Evolutionary conservation across 371 early-diverging fungal genomes (phyloP).

Genomic region (Smittium mucronatum): DNA sequence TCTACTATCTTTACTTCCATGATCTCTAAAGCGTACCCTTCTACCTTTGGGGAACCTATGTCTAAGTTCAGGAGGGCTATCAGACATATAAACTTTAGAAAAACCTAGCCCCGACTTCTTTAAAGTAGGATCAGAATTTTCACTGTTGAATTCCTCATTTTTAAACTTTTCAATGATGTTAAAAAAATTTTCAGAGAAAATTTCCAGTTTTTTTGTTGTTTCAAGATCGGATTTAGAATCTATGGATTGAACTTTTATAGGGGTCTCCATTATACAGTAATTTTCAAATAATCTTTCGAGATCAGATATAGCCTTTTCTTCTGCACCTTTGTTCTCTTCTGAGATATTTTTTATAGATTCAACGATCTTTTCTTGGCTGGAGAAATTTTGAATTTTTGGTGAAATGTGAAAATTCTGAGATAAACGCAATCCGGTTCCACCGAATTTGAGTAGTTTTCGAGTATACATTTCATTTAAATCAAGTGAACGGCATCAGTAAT

Average conservation of each 20-base stretch:
- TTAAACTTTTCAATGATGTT: background rate
- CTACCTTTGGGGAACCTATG: background rate
- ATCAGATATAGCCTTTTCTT: background rate
- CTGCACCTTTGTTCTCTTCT: no score
- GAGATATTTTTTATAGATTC: no score
- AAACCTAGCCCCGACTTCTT: background rate
- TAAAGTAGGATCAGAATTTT: background rate
- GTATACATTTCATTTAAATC: no score
- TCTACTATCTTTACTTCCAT: background rate
- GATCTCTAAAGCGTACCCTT: background rate
- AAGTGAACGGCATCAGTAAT: no score
- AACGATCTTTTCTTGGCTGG: no score
- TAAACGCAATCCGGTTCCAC: no score
- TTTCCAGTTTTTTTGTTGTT: background rate
- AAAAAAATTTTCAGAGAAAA: background rate
- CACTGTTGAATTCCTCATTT: background rate
- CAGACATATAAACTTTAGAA: background rate
- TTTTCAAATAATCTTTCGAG: background rate
- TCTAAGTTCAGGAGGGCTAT: background rate
- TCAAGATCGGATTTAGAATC: background rate
- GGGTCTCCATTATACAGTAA: background rate
- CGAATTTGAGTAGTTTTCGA: no score
- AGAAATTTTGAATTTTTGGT: no score
- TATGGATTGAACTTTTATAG: no score
- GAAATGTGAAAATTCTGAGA: no score